Evolutionary conservation across 768 basidiomycete genomes (phyloP), one percentile per base, ranked within the genome.

Genomic region (Trichaptum fuscoviolaceum): DNA sequence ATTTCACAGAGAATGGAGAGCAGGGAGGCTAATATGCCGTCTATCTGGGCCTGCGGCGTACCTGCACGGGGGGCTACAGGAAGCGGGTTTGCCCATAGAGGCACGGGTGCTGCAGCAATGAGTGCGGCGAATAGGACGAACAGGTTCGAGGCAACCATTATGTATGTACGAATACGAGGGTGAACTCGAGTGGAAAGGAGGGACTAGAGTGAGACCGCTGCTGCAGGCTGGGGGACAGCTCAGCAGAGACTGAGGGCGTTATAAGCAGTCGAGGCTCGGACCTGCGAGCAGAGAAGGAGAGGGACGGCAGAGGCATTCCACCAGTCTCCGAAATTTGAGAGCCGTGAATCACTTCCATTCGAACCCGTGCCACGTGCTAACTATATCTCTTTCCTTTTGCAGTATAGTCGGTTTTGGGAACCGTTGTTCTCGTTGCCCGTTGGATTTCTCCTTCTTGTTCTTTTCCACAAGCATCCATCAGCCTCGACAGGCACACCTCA

Each of bases 91-190:
- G 75, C 83, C 70, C 66, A 71, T 65, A 77, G 65, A 35, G 80
- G 70, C 58, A 80, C 66, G 67, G 72, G 71, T 36, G 76, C 68
- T 66, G 77, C 63, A 66, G 80, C 69, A 74, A 76, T 70, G 73
- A 73, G 66, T 65, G 77, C 66, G 65, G 70, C 71, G 69, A 81
- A 70, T 79, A 82, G 82, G 70, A 65, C 65, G 72, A 52, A 64
- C 57, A 30, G 63, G 42, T 25, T n/a, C 20, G 7, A 18, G 59
- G 59, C 59, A 52, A 52, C 42, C 42, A 52, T 52, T 52, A 12
- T 52, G 10, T 20, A 52, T 52, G 15, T 52, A 52, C 42, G 30
- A 52, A 20, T 12, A 12, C 42, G 42, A 52, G 42, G 15, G 42
- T 52, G 42, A 52, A 52, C 42, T 52, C 42, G 42, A 30, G 42